A percentile compares a stretch with the other conserved stretches of the same genome.
Evolutionary conservation across 495 filamentous ascomycete genomes (phyloP).

Genomic region (Penicillium soppii): DNA sequence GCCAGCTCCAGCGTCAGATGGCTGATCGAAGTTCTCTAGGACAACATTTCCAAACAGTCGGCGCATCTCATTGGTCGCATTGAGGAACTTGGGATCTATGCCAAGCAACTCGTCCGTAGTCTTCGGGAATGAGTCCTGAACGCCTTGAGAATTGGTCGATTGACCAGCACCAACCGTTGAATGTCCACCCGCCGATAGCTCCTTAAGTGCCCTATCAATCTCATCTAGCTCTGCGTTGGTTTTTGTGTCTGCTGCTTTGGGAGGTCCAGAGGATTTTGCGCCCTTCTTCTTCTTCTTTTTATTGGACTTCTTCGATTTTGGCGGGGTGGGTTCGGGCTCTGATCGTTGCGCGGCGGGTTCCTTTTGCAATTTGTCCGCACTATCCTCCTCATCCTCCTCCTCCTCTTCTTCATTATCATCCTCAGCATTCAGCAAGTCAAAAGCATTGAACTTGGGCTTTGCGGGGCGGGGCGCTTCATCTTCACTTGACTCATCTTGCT

Average conservation of each 20-base stretch:
- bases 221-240: slow-evolving; percentile 61
- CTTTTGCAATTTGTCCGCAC: slow-evolving; percentile 21
- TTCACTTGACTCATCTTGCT: slow-evolving; percentile 53
- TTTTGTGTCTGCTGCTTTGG: slow-evolving; percentile 8
- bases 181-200: slow-evolving; percentile 47
- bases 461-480: slow-evolving; percentile 36
- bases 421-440: slow-evolving; percentile 52
- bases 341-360: slow-evolving; percentile 21
- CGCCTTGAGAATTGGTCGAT: slow-evolving; percentile 27
- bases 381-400: slow-evolving; percentile 29
- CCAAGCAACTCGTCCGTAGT: slow-evolving; percentile 58
- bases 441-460: slow-evolving; percentile 49
- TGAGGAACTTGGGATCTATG: slow-evolving; percentile 77
- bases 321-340: slow-evolving; percentile 15
- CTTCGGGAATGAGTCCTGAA: slow-evolving; percentile 45
- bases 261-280: slow-evolving; percentile 16
- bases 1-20: slow-evolving; percentile 50
- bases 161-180: slow-evolving; percentile 13
- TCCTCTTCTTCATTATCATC: slow-evolving; percentile 64
- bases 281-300: slow-evolving; percentile 49
- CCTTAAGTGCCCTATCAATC: slow-evolving; percentile 75
- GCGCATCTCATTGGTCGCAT: slow-evolving; percentile 90
- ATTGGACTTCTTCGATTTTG: slow-evolving; percentile 43
- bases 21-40: slow-evolving; percentile 60
- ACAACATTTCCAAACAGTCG: slow-evolving; percentile 83